Conservation (phyloP, 805 yeast species). For the Yarrowia osloensis region DNA sequence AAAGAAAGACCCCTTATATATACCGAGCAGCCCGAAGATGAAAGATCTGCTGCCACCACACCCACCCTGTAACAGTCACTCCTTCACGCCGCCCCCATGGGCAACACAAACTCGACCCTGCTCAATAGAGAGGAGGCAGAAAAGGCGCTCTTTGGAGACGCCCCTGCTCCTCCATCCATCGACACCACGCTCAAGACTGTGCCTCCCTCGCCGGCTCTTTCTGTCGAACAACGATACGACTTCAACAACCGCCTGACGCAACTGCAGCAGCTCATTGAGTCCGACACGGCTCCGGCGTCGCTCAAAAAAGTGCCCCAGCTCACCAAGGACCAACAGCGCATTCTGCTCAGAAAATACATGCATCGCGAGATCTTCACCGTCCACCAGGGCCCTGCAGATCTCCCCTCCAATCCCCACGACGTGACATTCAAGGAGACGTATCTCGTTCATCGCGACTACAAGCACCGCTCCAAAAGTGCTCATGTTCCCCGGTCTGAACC, state of each 20-base stretch:
- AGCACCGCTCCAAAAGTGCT: background rate
- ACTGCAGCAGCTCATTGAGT: constrained; percentile 7
- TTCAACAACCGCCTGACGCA: constrained; percentile 12
- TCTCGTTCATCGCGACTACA: constrained; percentile 13
- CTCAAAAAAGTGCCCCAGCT: constrained; percentile 18
- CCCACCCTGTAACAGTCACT: background rate
- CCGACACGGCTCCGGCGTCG: background rate
- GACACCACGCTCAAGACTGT: background rate
- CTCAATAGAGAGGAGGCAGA: constrained; percentile 30
- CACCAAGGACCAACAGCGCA: constrained; percentile 16
- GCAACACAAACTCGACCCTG: constrained; percentile 28
- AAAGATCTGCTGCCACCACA: background rate
- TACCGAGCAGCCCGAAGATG: background rate
- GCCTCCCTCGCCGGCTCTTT: background rate
- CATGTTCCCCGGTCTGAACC: background rate
- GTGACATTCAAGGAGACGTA: constrained; percentile 5
- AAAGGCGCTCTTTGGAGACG: constrained; percentile 26
- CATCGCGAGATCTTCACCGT: constrained; percentile 39
- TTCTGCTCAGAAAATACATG: constrained; percentile 34
- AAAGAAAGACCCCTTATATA: background rate
- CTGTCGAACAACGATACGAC: constrained; percentile 21
- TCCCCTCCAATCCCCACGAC: background rate
- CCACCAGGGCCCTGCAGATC: constrained; percentile 27
- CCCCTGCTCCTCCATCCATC: background rate
- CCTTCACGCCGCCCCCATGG: constrained; percentile 13